Evolutionary conservation across 192 early-diverging fungal species (phyloP), one percentile per base, ranked within the genome.

Genomic region (Entomortierella beljakovae): DNA sequence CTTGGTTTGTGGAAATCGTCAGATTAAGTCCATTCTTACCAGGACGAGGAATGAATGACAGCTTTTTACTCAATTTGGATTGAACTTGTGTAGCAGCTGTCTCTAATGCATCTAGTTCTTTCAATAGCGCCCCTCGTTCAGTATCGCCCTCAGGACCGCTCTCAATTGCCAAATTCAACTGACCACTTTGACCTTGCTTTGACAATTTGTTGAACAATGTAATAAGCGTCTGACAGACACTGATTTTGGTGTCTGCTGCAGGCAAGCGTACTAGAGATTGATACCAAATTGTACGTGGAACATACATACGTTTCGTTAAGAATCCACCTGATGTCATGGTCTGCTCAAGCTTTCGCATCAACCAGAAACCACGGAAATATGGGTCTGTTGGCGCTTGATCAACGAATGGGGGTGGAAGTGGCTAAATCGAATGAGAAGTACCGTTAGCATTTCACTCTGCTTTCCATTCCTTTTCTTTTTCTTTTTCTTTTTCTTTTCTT

Each of bases 281-380:
- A 25, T 71, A 68, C 82, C 82, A 83, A 20, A 83, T 65, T 10
- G 72, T 35, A 13, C 64, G 49, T 43, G 82, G 82, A 20, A 83
- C 75, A 71, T 69, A 83, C 63, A 83, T 66, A n/a, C 79, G 72
- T 22, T 80, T 71, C 13, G 82, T 80, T 11, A 83, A 35, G 28
- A 80, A 83, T 37, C 82, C 82, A 3, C 82, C 82, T 13, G 68
- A 68, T 10, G 71, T 57, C 82, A 83, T 83, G 1, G 71, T 71
- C 40, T 80, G 82, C 46, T 80, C 82, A 29, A 83, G 52, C 49
- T 59, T 63, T 26, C 54, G 64, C 82, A 83, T 83, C 34, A 83
- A 52, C 82, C 82, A 83, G 54, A 83, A 83, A 20, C 76, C 73
- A 23, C 75, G 68, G 18, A 83, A 34, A 64, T 71, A 67, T 6